Percentiles rank a stretch among this genome's conserved stretches.
These are phyloP conservation scores for Corylus americana DNA, from an alignment of 306 rosid genomes.

Conservation along the genomic window DNA sequence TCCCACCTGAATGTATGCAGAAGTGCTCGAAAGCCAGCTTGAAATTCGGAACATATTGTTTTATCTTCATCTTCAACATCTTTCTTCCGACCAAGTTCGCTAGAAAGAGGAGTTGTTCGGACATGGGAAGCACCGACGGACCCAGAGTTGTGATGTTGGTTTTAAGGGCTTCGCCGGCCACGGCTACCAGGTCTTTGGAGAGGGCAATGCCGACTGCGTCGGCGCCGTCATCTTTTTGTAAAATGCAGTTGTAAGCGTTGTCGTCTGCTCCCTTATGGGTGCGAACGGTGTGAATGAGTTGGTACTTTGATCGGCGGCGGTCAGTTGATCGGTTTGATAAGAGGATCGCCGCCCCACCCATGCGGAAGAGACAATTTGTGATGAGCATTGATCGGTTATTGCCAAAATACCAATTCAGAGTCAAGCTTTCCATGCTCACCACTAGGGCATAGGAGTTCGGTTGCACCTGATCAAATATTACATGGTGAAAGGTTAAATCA, in stretches of 20 bases:
- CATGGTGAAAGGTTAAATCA: neutral
- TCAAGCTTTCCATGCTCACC: constrained; percentile 8
- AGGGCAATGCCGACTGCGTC: neutral
- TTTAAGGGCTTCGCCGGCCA: neutral
- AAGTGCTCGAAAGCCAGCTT: constrained; percentile 9
- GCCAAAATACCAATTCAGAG: neutral
- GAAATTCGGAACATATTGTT: constrained; percentile 8
- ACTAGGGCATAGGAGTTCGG: neutral
- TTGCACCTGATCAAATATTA: neutral
- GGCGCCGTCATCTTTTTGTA: neutral
- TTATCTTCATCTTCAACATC: neutral
- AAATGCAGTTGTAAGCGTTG: neutral
- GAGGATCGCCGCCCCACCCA: constrained; percentile 6
- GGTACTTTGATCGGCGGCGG: neutral
- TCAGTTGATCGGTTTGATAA: neutral
- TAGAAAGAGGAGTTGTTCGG: neutral
- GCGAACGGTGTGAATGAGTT: neutral
- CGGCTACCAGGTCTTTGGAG: constrained; percentile 2
- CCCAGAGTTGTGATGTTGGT: constrained; percentile 1
- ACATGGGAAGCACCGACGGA: neutral
- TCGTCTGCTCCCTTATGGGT: neutral
- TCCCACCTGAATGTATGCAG: constrained; percentile 8
- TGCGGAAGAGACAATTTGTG: constrained; percentile 5
- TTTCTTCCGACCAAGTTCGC: neutral
- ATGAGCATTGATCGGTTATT: constrained; percentile 8